Percentiles rank a stretch among this genome's conserved stretches.
phyloP scores from a whole-genome alignment of 352 stramenopile genomes.

The Globisporangium rhizosaccharum region DNA sequence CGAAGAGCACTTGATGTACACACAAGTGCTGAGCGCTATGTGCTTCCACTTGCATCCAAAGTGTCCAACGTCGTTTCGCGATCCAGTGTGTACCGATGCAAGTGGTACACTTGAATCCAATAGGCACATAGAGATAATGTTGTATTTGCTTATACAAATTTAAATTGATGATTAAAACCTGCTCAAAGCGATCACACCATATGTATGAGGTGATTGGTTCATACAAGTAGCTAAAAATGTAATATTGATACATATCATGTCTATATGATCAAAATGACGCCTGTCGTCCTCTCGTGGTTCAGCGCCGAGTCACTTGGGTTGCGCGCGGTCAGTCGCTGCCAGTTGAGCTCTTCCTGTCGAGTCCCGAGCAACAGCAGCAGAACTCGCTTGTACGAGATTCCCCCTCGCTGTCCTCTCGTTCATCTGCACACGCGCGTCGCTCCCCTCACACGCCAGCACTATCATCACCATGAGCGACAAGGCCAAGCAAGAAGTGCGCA shows the following conservation, averaged over 20 bases:
- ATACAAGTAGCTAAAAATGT: no score
- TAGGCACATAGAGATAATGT: no score
- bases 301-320: neutral
- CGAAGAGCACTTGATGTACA: neutral
- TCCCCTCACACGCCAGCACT: neutral
- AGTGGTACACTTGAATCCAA: no score
- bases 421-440: neutral
- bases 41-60: neutral
- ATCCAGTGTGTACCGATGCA: neutral
- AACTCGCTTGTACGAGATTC: neutral
- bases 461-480: constrained; percentile 30
- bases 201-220: no score
- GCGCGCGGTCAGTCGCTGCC: neutral
- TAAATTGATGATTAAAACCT: no score
- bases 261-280: neutral
- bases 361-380: neutral
- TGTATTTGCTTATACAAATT: no score
- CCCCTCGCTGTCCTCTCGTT: neutral
- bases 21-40: neutral
- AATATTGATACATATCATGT: no score
- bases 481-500: constrained; percentile 35
- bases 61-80: constrained; percentile 10
- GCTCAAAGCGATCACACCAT: no score
- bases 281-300: neutral
- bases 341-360: neutral